phyloP scores from a whole-genome alignment of 306 rosid genomes.

The Quercus parvula region DNA sequence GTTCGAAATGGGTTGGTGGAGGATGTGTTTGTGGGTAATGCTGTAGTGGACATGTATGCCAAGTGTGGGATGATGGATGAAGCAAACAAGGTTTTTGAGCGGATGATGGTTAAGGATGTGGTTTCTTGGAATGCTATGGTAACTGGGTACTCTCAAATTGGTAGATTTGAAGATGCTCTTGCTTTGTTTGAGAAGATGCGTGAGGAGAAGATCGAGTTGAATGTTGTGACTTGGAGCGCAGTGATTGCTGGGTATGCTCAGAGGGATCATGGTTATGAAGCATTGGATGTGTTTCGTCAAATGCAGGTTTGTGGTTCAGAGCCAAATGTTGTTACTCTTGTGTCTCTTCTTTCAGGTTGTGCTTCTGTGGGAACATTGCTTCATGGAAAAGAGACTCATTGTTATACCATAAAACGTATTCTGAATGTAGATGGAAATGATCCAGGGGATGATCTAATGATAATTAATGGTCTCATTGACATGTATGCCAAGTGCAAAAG shows the following conservation, averaged over 20 bases:
- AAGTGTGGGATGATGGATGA: conserved; percentile 71
- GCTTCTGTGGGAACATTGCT: conserved; percentile 68
- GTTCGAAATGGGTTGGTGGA: conserved; percentile 59
- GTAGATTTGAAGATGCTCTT: conserved; percentile 56
- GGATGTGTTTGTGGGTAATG: conserved; percentile 83
- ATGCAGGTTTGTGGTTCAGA: conserved; percentile 52
- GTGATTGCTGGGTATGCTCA: conserved; percentile 81
- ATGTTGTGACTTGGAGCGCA: conserved; percentile 89
- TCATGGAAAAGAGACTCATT: conserved; percentile 71
- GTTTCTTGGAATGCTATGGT: conserved; percentile 94
- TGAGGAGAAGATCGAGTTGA: conserved; percentile 49
- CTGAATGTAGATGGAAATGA: conserved; percentile 40
- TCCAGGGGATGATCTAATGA: conserved; percentile 51
- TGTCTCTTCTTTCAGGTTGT: conserved; percentile 82
- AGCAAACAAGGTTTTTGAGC: conserved; percentile 59
- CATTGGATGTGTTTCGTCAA: conserved; percentile 65
- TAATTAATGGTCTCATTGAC: conserved; percentile 78
- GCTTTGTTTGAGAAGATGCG: conserved; percentile 64
- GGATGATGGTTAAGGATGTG: conserved; percentile 75
- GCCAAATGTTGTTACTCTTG: conserved; percentile 70
- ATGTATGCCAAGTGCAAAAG: conserved; percentile 82
- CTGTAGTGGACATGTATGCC: conserved; percentile 73
- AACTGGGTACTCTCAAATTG: conserved; percentile 75
- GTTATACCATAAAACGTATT: conserved; percentile 58
- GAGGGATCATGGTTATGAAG: conserved; percentile 63